Percentiles rank a stretch among this genome's conserved stretches.
Conservation (phyloP, 345 rosid genomes). For the Linum usitatissimum region DNA sequence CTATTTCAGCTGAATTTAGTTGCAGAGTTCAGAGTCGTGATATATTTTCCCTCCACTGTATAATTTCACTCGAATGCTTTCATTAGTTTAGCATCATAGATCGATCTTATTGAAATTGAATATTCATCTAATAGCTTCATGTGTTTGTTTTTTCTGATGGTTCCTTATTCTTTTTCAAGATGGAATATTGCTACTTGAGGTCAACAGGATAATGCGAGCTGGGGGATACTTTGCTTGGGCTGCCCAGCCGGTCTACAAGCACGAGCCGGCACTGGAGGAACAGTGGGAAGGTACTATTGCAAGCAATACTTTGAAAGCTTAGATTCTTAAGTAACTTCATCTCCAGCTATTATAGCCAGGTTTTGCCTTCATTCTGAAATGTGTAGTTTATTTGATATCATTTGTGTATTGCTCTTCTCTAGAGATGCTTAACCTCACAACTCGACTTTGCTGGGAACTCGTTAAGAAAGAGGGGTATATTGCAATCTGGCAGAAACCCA, state of each 20-base stretch:
- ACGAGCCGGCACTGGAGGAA: slow-evolving; percentile 63
- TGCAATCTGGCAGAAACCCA: slow-evolving; percentile 89
- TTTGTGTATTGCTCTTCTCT: slow-evolving; percentile 17
- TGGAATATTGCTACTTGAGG: slow-evolving; percentile 92
- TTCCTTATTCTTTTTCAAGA: slow-evolving; percentile 32
- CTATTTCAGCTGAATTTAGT: neutral
- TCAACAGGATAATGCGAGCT: slow-evolving; percentile 82
- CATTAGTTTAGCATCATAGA: too few relatives aligned
- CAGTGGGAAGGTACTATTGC: slow-evolving; percentile 82
- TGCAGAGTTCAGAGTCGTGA: neutral
- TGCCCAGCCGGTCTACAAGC: slow-evolving; percentile 96
- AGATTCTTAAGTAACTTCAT: neutral
- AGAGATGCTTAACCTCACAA: slow-evolving; percentile 90
- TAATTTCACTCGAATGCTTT: too few relatives aligned
- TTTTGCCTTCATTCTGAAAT: neutral
- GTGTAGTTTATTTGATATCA: neutral
- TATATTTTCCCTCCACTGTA: too few relatives aligned
- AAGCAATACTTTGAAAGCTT: slow-evolving; percentile 3
- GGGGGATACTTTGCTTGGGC: slow-evolving; percentile 99
- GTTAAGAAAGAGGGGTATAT: slow-evolving; percentile 92
- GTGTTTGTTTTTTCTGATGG: slow-evolving; percentile 15
- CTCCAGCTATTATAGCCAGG: neutral
- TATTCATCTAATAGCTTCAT: neutral
- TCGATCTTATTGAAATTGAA: neutral
- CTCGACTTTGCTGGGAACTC: slow-evolving; percentile 85